Conservation (phyloP, 805 yeast species). For the Hanseniaspora valbyensis region DNA sequence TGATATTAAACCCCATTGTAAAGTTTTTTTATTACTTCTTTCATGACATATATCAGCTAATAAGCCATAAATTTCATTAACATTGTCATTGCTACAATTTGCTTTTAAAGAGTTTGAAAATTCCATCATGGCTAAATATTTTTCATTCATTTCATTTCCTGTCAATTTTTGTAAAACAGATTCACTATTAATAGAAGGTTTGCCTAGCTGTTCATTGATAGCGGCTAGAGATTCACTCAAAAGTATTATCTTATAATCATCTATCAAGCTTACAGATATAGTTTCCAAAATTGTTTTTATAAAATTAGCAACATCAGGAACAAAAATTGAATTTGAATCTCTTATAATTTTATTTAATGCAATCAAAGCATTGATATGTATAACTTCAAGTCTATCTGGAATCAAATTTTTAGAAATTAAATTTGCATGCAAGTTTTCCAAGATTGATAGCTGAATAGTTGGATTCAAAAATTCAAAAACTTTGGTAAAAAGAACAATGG, state of each 20-base stretch:
- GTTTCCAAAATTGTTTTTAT: not conserved
- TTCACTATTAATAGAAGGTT: not conserved
- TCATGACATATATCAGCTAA: not conserved
- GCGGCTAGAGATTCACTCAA: not conserved
- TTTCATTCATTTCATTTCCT: not conserved
- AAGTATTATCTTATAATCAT: not conserved
- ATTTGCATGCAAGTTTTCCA: constrained; percentile 62
- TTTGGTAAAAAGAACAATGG: constrained; percentile 41
- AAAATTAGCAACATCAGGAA: not conserved
- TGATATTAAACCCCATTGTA: constrained; percentile 8
- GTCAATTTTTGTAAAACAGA: not conserved
- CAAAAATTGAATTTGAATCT: constrained; percentile 15
- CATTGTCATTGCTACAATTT: not conserved
- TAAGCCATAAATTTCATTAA: not conserved
- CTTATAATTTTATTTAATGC: constrained; percentile 47
- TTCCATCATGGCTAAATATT: not conserved
- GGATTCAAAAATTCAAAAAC: constrained; percentile 60
- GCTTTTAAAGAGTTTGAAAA: not conserved
- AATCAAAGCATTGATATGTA: constrained; percentile 49
- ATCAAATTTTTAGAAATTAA: constrained; percentile 34
- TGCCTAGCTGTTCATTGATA: not conserved
- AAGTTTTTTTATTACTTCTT: not conserved
- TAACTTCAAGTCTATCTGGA: constrained; percentile 35
- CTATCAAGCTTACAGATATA: not conserved
- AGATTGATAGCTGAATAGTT: constrained; percentile 76